Base-by-base conservation (phyloP, 2,329 filamentous ascomycete species). In the Neoascochyta sp. region DNA sequence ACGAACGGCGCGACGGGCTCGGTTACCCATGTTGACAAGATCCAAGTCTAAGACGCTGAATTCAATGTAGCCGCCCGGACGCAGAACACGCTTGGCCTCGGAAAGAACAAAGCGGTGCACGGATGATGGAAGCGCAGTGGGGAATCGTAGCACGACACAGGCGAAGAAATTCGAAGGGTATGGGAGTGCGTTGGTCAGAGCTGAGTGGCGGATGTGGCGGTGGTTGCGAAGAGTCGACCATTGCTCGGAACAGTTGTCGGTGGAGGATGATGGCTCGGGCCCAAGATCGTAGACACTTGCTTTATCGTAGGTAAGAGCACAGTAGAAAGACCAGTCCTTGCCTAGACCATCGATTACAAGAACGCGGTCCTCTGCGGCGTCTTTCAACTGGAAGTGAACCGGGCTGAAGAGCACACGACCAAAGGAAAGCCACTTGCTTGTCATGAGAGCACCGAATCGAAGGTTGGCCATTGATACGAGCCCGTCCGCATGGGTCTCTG, bases 271-370 rank as follows among this genome's bases (percentile, higher is more conserved):
- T 22, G 52, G 39, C 15, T 51, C 48, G 22, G 60, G 54, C 4
- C 64, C 64, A 14, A 90, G 70, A 53, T 89, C 87, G 66, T 86
- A 90, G 41, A 92, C 82, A 2, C 78, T 81, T 0, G 81, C 81
- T 1, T 72, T 71, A 0, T 83, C 81, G 43, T 90, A 90, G 1
- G 83, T 87, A 53, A 89, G 78, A 5, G 86, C 83, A 12, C 84
- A 84, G 47, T 88, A 90, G 58, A 86, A 89, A 0, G 85, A 89
- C 86, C 86, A 92, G 54, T 92, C 86, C 52, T 88, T 89, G n/a
- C 86, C 86, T 16, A 92, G 78, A 4, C 86, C 86, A 63, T 92
- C 86, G 34, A 92, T 74, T 11, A 92, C 81, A 3, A 92, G 71
- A 15, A 92, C 78, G 68, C 81, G 32, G 65, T 75, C 66, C 72